A percentile compares a stretch with the other conserved stretches of the same genome.
These are phyloP conservation scores for Blastocladiella emersonii DNA, from an alignment of 371 early-diverging fungal genomes.

Conservation along the genomic window DNA sequence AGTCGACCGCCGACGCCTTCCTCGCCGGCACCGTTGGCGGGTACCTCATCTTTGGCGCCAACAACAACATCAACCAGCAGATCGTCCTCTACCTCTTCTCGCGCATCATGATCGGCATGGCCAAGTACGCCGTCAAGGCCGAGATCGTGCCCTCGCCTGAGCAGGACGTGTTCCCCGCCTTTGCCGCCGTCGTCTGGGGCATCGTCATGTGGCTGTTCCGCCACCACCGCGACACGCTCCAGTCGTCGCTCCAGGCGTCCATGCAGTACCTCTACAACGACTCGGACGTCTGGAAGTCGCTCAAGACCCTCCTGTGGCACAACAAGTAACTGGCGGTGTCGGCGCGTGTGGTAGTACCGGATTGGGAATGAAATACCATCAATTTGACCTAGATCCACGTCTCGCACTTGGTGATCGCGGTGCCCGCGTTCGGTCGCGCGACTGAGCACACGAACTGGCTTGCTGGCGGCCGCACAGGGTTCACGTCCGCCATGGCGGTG, in stretches of 20 bases:
- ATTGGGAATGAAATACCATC: too few relatives aligned
- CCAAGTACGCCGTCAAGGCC: slow-evolving; percentile 56
- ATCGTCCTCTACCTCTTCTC: slow-evolving; percentile 90
- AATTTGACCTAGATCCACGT: too few relatives aligned
- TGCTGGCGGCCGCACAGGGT: too few relatives aligned
- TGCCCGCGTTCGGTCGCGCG: background rate
- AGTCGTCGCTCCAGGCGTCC: slow-evolving; percentile 76
- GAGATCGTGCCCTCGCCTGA: background rate
- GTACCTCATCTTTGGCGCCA: slow-evolving; percentile 84
- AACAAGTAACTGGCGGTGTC: slow-evolving; percentile 71
- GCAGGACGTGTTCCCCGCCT: slow-evolving; percentile 61
- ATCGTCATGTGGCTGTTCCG: slow-evolving; percentile 89
- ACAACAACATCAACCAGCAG: slow-evolving; percentile 90
- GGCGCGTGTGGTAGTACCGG: too few relatives aligned
- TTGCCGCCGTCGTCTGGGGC: slow-evolving; percentile 93
- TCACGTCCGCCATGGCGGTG: too few relatives aligned
- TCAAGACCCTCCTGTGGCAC: slow-evolving; percentile 70
- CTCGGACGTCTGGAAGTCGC: slow-evolving; percentile 61
- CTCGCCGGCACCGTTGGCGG: slow-evolving; percentile 90
- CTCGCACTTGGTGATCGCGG: background rate
- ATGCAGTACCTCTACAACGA: slow-evolving; percentile 89
- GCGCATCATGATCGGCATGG: slow-evolving; percentile 71
- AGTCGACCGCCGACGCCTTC: slow-evolving; percentile 65
- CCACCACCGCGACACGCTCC: slow-evolving; percentile 74
- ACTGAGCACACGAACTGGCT: too few relatives aligned